Evolutionary conservation across 768 basidiomycete genomes (phyloP).

Genomic region (Mycena venus): DNA sequence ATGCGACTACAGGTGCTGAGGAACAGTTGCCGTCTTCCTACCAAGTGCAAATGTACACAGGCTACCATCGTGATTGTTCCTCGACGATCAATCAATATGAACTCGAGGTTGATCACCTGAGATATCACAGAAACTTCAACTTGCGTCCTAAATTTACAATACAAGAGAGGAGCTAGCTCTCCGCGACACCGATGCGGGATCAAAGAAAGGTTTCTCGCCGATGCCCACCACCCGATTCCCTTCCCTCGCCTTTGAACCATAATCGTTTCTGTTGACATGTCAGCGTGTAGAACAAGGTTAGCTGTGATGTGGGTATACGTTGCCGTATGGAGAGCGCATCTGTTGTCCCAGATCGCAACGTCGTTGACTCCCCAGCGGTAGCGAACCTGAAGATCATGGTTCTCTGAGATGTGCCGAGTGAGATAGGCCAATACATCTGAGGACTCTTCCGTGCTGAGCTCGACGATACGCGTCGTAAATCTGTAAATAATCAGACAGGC

Average conservation of each 20-base stretch:
- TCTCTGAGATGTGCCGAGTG: conserved; percentile 62
- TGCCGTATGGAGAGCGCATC: conserved; percentile 61
- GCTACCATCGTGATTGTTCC: too few relatives aligned
- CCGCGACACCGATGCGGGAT: conserved; percentile 44
- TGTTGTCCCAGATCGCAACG: conserved; percentile 74
- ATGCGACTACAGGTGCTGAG: too few relatives aligned
- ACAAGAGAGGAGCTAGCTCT: not conserved
- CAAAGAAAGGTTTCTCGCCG: conserved; percentile 67
- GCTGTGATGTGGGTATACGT: conserved; percentile 45
- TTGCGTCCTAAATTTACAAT: too few relatives aligned
- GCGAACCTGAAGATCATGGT: conserved; percentile 68
- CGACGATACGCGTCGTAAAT: conserved; percentile 68
- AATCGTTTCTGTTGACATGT: conserved; percentile 45
- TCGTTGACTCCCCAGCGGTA: conserved; percentile 66
- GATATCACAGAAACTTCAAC: too few relatives aligned
- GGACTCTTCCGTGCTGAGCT: conserved; percentile 66
- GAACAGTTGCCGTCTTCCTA: too few relatives aligned
- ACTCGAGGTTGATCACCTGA: too few relatives aligned
- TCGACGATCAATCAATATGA: too few relatives aligned
- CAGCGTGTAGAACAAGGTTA: not conserved
- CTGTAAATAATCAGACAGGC: conserved; percentile 36
- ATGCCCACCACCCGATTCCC: conserved; percentile 68
- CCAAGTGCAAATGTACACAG: too few relatives aligned
- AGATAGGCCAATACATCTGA: conserved; percentile 62
- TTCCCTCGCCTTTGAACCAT: conserved; percentile 43